phyloP scores from a whole-genome alignment of 352 stramenopile species.

The Phytophthora sansomeana region DNA sequence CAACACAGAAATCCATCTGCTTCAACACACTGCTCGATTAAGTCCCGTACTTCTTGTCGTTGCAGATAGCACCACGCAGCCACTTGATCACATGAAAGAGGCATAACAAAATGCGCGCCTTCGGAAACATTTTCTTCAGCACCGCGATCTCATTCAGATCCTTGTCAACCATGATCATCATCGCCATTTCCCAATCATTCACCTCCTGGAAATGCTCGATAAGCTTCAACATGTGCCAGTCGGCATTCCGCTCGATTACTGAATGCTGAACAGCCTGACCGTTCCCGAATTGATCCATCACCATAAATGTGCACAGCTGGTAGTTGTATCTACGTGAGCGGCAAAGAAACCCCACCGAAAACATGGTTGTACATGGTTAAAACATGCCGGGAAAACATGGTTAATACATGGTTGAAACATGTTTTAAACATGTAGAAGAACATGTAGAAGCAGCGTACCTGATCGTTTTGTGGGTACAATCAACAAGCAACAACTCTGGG shows the following conservation, averaged over 20 bases:
- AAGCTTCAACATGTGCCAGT: conserved; percentile 12
- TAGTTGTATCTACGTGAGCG: conserved; percentile 9
- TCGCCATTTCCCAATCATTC: conserved; percentile 4
- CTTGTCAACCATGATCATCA: conserved; percentile 13
- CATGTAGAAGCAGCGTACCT: too few relatives aligned
- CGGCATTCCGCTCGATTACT: neutral
- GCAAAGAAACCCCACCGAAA: neutral
- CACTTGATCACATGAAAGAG: conserved; percentile 15
- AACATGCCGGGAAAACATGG: conserved; percentile 9
- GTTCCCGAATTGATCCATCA: conserved; percentile 6
- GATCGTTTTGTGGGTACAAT: conserved; percentile 21
- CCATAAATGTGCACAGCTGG: conserved; percentile 3
- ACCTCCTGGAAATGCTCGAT: conserved; percentile 6
- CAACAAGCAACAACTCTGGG: conserved; percentile 8
- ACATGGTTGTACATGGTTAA: neutral
- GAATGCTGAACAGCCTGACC: conserved; percentile 10
- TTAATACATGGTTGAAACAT: neutral
- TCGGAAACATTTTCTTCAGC: neutral
- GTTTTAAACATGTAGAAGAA: too few relatives aligned
- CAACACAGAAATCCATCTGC: conserved; percentile 8
- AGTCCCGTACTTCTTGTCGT: conserved; percentile 7
- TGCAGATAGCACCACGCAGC: neutral
- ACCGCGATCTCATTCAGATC: conserved; percentile 15
- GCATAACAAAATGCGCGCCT: neutral
- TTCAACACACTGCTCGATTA: neutral